Evolutionary conservation across 1,284 basidiomycete genomes (phyloP).

Genomic region (Dichomitus squalens): DNA sequence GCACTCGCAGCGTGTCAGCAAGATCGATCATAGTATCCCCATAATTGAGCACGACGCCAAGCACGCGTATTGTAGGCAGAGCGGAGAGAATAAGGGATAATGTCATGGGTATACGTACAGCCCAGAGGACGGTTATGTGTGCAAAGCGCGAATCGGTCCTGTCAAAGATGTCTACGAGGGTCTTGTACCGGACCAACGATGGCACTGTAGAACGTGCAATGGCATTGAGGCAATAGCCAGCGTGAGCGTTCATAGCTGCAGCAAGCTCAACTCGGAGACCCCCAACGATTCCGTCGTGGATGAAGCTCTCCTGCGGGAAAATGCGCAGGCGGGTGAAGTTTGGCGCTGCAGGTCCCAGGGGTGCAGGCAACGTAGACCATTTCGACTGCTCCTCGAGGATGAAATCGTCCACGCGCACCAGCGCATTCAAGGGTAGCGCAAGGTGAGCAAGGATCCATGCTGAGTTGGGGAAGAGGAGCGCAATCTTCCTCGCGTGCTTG

Average conservation of each 20-base stretch:
- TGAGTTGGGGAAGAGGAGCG: neutral
- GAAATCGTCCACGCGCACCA: slow-evolving; percentile 3
- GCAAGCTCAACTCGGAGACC: slow-evolving; percentile 7
- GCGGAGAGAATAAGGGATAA: neutral
- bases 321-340: neutral
- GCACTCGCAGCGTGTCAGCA: neutral
- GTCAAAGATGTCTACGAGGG: neutral
- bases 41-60: slow-evolving; percentile 1
- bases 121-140: slow-evolving; percentile 4
- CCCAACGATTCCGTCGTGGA: neutral
- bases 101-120: neutral
- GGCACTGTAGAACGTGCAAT: neutral
- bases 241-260: neutral
- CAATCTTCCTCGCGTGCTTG: neutral
- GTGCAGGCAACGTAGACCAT: neutral
- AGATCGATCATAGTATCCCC: neutral
- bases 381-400: neutral
- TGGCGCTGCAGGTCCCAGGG: neutral
- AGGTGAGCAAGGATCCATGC: slow-evolving; percentile 3
- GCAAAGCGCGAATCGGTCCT: slow-evolving; percentile 1
- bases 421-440: neutral
- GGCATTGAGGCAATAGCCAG: neutral
- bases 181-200: neutral
- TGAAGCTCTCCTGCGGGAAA: neutral
- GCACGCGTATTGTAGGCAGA: neutral